Evolutionary conservation across 208 protist genomes (phyloP), one percentile per base, ranked within the genome.

Genomic region (Wallacemonas rigidus): DNA sequence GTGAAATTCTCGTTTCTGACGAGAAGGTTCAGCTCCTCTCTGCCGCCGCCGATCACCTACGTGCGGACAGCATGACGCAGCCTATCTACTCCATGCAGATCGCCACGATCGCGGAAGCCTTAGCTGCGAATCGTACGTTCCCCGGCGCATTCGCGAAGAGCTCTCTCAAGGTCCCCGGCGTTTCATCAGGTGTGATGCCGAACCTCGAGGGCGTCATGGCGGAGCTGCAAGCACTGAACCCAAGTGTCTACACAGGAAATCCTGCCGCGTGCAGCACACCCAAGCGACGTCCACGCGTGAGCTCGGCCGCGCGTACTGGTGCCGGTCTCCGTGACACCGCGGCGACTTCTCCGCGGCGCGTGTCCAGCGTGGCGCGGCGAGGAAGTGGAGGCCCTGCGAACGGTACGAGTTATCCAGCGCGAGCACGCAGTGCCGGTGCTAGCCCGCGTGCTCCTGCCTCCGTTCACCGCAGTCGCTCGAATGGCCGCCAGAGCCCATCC

Each of bases 81-180:
- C 79, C 91, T 5, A 67, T 96, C 35, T 92, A 91, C 73, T 92
- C 91, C 2, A 90, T 95, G 82, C 91, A 96, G 75, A 86, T 96
- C 54, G 91, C 89, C 11, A 96, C 91, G 17, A 84, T 96, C 38
- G 91, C 91, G 0, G 86, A 93, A 54, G 87, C 77, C 15, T 50
- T 96, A 4, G 76, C 82, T 69, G 74, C 81, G 3, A 56, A 55
- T 2, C 73, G 81, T 1, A 74, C 87, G 17, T 82, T 88, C 57
- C 86, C 87, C 9, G 77, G 75, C 12, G 58, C 67, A 51, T 88
- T 92, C 57, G 88, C 87, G 11, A 60, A 75, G 54, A 71, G 71
- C 41, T 87, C 82, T 9, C 74, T 92, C 65, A 68, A 84, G 43
- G 61, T 91, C 17, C 79, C 85, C 1, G 48, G 61, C 2, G 71